Evolutionary conservation across 2,329 filamentous ascomycete genomes (phyloP).

Genomic region (Claviceps cyperi): DNA sequence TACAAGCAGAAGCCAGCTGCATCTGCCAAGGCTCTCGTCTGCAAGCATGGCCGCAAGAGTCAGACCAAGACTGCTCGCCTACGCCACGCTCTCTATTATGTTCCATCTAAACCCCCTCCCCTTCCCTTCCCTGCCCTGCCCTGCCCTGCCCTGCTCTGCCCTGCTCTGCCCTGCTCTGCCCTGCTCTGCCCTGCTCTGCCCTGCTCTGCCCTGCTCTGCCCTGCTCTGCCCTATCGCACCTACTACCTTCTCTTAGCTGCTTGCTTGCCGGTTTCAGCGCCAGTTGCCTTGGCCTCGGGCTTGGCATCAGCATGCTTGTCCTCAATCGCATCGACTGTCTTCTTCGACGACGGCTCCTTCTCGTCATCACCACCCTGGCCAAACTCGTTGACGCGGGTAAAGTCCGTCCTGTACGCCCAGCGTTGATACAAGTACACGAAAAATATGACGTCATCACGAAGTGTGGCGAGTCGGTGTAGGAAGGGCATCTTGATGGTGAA

Average conservation of each 20-base stretch:
- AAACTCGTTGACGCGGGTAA: slow-evolving; percentile 89
- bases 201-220: too few relatives aligned
- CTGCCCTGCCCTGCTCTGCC: too few relatives aligned
- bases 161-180: too few relatives aligned
- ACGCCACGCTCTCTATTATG: too few relatives aligned
- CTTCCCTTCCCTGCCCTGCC: too few relatives aligned
- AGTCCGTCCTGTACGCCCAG: slow-evolving; percentile 85
- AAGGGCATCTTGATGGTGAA: slow-evolving; percentile 99
- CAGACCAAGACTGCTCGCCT: too few relatives aligned
- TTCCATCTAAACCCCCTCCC: too few relatives aligned
- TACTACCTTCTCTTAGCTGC: slow-evolving; percentile 25
- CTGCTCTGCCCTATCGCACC: too few relatives aligned
- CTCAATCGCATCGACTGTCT: slow-evolving; percentile 18
- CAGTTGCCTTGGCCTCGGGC: slow-evolving; percentile 29
- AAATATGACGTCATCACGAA: slow-evolving; percentile 94
- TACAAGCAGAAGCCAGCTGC: too few relatives aligned
- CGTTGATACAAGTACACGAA: slow-evolving; percentile 94
- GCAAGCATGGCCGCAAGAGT: too few relatives aligned
- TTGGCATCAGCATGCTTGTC: slow-evolving; percentile 23
- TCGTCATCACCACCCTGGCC: slow-evolving; percentile 95
- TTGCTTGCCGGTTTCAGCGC: slow-evolving; percentile 31
- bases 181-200: too few relatives aligned
- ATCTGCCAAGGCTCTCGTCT: too few relatives aligned
- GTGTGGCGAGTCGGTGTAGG: slow-evolving; percentile 78
- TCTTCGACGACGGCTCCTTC: slow-evolving; percentile 30